Evolutionary conservation across 2,329 filamentous ascomycete genomes (phyloP), one percentile per base, ranked within the genome.

Genomic region (Periglandula ipomoeae): DNA sequence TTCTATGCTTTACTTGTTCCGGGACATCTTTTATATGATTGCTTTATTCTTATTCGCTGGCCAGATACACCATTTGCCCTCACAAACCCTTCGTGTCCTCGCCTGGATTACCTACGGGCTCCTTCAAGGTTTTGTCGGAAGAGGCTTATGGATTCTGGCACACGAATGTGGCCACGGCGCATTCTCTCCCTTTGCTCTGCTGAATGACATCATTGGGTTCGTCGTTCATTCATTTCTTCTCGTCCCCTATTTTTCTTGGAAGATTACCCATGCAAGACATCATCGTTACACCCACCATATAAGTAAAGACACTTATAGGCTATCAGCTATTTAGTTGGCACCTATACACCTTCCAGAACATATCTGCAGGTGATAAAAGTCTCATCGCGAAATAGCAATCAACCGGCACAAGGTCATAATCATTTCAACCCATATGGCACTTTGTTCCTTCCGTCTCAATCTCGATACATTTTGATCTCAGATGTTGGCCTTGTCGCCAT

Each of bases 241-340:
- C 53, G 82, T 84, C 2, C 84, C 84, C 3, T 88, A 82, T 68
- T 86, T 85, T 69, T 81, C 78, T 44, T 87, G 84, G 84, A 81
- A 84, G 67, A 81, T 80, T 62, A 82, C 77, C 27, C 84, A 88
- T 64, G 74, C 76, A 51, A 76, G 82, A 45, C 84, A 87, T 65
- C 84, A 88, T 68, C 77, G 76, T 55, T 83, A 78, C 65, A 81
- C 79, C 40, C 80, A 80, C 55, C 76, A 85, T 67, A 80, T 84
- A 69, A 74, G 81, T 50, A 81, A 80, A 20, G 48, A 48, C 63
- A 35, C n/a, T n/a, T n/a, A n/a, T n/a, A n/a, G n/a, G n/a, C n/a
- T n/a, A n/a, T n/a, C n/a, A n/a, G n/a, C n/a, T n/a, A n/a, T n/a
- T n/a, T n/a, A n/a, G n/a, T n/a, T n/a, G n/a, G n/a, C n/a, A n/a